Percentiles rank a stretch among this genome's conserved stretches.
phyloP scores from a whole-genome alignment of 1,139 yeast species.

The Saccharomyces hybrid region DNA sequence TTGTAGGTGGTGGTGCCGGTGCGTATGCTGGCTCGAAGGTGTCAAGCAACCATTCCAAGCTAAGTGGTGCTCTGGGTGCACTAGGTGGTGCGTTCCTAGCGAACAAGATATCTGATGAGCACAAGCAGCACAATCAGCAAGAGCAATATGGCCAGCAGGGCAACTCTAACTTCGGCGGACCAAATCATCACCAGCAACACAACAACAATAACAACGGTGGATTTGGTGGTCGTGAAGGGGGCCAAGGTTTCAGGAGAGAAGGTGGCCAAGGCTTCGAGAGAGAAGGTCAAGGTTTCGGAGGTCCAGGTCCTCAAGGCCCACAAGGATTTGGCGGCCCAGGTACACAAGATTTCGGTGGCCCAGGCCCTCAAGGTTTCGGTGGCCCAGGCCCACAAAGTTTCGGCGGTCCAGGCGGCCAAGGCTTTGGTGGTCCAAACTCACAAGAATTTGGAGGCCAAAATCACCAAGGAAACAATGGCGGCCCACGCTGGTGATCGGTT shows the following conservation, averaged over 20 bases:
- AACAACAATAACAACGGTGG: conserved; percentile 8
- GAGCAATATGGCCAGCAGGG: not conserved
- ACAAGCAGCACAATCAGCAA: not conserved
- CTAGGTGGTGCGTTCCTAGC: conserved; percentile 55
- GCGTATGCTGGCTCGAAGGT: conserved; percentile 39
- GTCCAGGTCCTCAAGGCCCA: conserved; percentile 8
- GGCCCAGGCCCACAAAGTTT: not conserved
- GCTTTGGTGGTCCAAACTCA: not conserved
- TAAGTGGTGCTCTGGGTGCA: conserved; percentile 53
- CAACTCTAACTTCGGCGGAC: not conserved
- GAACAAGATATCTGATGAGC: conserved; percentile 43
- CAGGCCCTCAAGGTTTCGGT: not conserved
- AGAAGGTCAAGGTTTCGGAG: not conserved
- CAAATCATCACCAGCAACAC: conserved; percentile 13
- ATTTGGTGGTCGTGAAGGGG: conserved; percentile 14
- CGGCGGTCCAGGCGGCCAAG: not conserved
- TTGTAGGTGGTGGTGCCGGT: conserved; percentile 57
- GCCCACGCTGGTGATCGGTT: not conserved
- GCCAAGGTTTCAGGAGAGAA: conserved; percentile 4
- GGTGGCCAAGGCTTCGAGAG: conserved; percentile 6
- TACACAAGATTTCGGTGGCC: not conserved
- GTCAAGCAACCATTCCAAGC: conserved; percentile 41
- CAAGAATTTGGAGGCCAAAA: not conserved
- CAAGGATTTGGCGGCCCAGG: conserved; percentile 14
- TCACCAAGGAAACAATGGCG: not conserved